Evolutionary conservation across 1,284 basidiomycete species (phyloP).

Genomic region (Tetrapyrgos nigripes): DNA sequence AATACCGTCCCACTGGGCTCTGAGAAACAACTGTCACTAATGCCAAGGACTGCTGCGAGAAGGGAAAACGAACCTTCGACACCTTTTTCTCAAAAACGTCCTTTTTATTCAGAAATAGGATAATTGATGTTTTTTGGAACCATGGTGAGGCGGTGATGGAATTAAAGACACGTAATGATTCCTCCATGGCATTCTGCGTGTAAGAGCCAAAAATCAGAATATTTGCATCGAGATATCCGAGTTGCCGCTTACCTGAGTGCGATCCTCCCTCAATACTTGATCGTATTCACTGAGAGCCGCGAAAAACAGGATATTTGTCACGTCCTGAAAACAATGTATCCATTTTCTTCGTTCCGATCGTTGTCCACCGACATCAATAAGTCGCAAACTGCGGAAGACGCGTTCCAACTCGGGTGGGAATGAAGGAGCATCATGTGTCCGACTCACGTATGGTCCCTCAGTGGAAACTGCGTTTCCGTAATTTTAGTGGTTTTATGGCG

Average conservation of each 20-base stretch:
- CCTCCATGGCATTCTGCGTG: slow-evolving; percentile 7
- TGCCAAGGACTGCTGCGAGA: too few relatives aligned
- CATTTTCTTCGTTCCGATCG: slow-evolving; percentile 78
- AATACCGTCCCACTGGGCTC: neutral
- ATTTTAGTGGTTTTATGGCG: slow-evolving; percentile 86
- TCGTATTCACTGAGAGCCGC: slow-evolving; percentile 80
- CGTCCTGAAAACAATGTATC: slow-evolving; percentile 76
- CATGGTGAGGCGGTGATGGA: neutral
- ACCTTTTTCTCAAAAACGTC: slow-evolving; percentile 9
- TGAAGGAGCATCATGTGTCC: too few relatives aligned
- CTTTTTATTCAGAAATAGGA: slow-evolving; percentile 10
- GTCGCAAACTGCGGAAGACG: too few relatives aligned
- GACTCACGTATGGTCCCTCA: slow-evolving; percentile 81
- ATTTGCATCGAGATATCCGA: neutral
- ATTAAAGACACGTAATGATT: neutral
- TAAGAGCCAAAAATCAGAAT: neutral
- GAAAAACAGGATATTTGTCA: slow-evolving; percentile 79
- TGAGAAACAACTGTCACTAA: too few relatives aligned
- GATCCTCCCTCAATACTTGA: slow-evolving; percentile 65
- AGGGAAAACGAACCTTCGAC: neutral
- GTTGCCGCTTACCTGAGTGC: slow-evolving; percentile 49
- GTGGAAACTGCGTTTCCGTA: slow-evolving; percentile 64
- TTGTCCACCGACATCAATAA: slow-evolving; percentile 78
- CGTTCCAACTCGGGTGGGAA: too few relatives aligned
- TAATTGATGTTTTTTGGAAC: neutral